These are phyloP conservation scores for Crithidia fasciculata DNA, from an alignment of 208 protist species.

Conservation along the genomic window DNA sequence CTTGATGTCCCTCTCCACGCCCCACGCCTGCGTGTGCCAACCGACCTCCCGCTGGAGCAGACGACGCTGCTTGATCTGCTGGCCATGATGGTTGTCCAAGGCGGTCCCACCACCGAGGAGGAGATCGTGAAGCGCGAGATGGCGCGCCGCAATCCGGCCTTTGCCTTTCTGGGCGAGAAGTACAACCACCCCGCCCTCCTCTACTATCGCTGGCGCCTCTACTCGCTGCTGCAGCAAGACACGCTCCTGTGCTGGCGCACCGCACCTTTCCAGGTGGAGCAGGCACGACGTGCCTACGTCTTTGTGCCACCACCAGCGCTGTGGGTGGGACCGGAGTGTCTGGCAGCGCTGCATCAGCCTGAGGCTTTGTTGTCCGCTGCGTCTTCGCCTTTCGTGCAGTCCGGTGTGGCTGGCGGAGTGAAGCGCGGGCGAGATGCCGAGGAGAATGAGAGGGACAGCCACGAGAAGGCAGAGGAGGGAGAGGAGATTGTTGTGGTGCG, in stretches of 20 bases:
- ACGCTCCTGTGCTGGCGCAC: slow-evolving; percentile 68
- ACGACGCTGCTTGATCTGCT: slow-evolving; percentile 75
- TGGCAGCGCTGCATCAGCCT: slow-evolving; percentile 33
- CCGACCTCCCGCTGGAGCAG: slow-evolving; percentile 58
- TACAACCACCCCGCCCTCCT: slow-evolving; percentile 63
- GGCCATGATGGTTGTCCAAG: slow-evolving; percentile 62
- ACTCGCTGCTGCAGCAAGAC: slow-evolving; percentile 84
- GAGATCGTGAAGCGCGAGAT: slow-evolving; percentile 73
- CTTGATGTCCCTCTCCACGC: slow-evolving; percentile 28
- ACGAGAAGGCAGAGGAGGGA: background rate
- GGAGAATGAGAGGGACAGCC: background rate
- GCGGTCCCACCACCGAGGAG: slow-evolving; percentile 80
- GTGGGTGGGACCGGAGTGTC: slow-evolving; percentile 45
- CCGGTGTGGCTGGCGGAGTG: background rate
- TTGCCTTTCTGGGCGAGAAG: slow-evolving; percentile 62
- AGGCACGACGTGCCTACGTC: slow-evolving; percentile 54
- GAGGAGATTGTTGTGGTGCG: slow-evolving; percentile 9
- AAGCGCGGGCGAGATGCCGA: slow-evolving; percentile 4
- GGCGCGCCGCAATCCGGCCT: slow-evolving; percentile 52
- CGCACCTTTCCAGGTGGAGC: slow-evolving; percentile 78
- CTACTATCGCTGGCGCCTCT: slow-evolving; percentile 90
- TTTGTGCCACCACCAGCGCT: slow-evolving; percentile 73
- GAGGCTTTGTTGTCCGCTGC: slow-evolving; percentile 1
- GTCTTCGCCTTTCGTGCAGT: background rate
- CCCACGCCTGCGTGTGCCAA: slow-evolving; percentile 33